These are phyloP conservation scores for Aspergillus fructus DNA, from an alignment of 2,329 filamentous ascomycete genomes.

Conservation along the genomic window DNA sequence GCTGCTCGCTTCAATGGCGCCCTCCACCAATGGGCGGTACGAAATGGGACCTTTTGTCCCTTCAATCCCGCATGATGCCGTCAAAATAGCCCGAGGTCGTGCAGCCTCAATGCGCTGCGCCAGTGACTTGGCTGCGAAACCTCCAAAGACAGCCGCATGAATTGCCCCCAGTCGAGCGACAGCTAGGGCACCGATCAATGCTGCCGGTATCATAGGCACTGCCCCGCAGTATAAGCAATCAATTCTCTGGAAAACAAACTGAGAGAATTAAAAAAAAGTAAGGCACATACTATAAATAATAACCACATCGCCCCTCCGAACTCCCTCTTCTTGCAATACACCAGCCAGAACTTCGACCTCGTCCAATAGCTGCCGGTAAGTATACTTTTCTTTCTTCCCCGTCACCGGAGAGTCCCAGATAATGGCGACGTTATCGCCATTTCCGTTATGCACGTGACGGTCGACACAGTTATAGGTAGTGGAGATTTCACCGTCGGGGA, in stretches of 20 bases:
- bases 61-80: conserved; percentile 89
- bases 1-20: conserved; percentile 64
- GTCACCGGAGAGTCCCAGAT: conserved; percentile 88
- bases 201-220: conserved; percentile 95
- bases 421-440: conserved; percentile 72
- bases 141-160: conserved; percentile 90
- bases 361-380: conserved; percentile 71
- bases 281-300: conserved; percentile 73
- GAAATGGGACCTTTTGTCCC: conserved; percentile 74
- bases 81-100: conserved; percentile 72
- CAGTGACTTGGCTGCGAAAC: conserved; percentile 77
- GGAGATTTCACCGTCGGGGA: conserved; percentile 81
- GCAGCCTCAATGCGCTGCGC: conserved; percentile 87
- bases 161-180: conserved; percentile 79
- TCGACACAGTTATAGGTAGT: conserved; percentile 92
- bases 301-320: conserved; percentile 80
- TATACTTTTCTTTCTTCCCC: conserved; percentile 67
- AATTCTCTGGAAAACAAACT: not conserved
- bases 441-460: conserved; percentile 78
- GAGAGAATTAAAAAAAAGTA: conserved; percentile 10
- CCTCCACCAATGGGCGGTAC: conserved; percentile 76
- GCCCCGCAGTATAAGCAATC: not conserved
- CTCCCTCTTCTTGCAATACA: conserved; percentile 77
- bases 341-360: conserved; percentile 82
- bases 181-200: conserved; percentile 82